Base-by-base conservation (phyloP, 192 early-diverging fungal species). In the Ramicandelaber brevisporus region DNA sequence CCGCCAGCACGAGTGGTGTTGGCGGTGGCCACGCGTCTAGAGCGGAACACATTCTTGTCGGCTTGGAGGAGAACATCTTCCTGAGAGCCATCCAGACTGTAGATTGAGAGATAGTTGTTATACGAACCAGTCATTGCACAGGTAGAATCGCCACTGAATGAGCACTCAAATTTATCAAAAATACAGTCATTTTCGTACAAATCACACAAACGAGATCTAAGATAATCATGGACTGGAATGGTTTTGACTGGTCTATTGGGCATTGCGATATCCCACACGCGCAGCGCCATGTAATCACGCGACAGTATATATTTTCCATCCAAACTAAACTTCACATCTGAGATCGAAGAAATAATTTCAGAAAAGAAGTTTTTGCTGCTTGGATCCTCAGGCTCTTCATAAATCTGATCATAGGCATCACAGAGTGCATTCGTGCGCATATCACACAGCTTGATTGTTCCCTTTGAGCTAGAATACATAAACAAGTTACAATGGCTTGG, bases 81-180 rank as follows among this genome's bases (percentile, higher is more conserved):
- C 33, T 60, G 71, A 33, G 77, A 63, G 29, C 64, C 77, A 24
- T 71, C 56, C 10, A 63, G 57, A 34, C 88, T 79, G 44, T 81
- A 93, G 38, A 98, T 82, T 58, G 88, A 84, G 57, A 98, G 93
- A 41, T 79, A 87, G 70, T 98, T 98, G 68, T 78, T 86, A 60
- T 98, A 98, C 11, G 87, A 93, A 15, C 89, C 93, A n/a, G 89
- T 90, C 53, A 95, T 59, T 2, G 63, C 77, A 28, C 70, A 88
- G 75, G 63, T 61, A 46, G 86, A 86, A 48, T 89, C 73, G 20
- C 85, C 89, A 50, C 82, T 86, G 39, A 95, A 84, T 20, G 70
- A 87, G 61, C 89, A 95, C 55, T 98, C 93, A 39, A 98, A 98
- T 59, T 98, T 98, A 68, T 98, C 93, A 63, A 98, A 98, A 48